Evolutionary conservation across 352 stramenopile species (phyloP), one percentile per base, ranked within the genome.

Genomic region (Phytophthora brassicae): DNA sequence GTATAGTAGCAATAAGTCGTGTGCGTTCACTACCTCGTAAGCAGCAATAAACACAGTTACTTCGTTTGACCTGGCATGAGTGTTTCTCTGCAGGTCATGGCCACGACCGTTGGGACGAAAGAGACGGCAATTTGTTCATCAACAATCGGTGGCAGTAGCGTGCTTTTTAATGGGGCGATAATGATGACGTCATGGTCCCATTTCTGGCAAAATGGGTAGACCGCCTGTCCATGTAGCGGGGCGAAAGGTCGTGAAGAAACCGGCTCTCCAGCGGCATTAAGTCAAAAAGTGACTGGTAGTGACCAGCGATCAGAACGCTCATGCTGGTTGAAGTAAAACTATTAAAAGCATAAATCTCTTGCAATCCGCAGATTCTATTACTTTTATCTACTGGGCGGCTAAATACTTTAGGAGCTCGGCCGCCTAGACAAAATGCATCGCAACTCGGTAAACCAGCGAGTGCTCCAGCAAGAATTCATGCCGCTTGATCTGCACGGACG

Each of bases 381-480:
- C 48, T 44, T 49, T 13, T 66, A 60, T 53, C 24, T 9, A 7
- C 31, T 43, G 8, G 26, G 33, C 19, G 14, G 43, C 23, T 51
- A 22, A 64, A 64, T 50, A 68, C 17, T 33, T 58, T 36, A 36
- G 16, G 20, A 24, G 52, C 2, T 54, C 39, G 28, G 52, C 44
- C n/a, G 17, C 38, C 60, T 70, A 92, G 14, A 94, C 79, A 59
- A 90, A 94, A 56, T 94, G 84, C 53, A 88, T 69, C n/a, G 81
- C 70, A 29, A 94, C 45, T 44, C 86, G 78, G 63, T 94, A 94
- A 47, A 93, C 82, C 22, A 94, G 68, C 53, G 86, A 94, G 64
- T 94, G 75, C 56, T 89, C 50, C 17, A 93, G 66, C 49, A 94
- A 61, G 44, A 84, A 90, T 44, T 92, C 64, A 68, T 92, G 86